A percentile compares a stretch with the other conserved stretches of the same genome.
phyloP scores from a whole-genome alignment of 1,139 yeast genomes.

The Scheffersomyces cryptocercus region DNA sequence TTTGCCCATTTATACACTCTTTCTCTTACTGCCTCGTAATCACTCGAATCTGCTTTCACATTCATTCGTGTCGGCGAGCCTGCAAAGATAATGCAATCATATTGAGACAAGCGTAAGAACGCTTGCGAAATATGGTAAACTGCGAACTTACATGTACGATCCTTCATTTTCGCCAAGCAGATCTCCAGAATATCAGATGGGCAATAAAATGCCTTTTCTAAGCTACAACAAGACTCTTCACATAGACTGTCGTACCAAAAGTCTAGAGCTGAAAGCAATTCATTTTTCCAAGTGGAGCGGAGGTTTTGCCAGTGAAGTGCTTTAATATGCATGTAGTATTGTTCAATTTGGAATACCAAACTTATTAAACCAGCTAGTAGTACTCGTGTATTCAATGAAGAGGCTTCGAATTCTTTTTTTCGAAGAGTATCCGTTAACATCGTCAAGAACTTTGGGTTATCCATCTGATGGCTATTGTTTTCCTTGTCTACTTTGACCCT shows the following conservation, averaged over 20 bases:
- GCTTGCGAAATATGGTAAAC: constrained; percentile 67
- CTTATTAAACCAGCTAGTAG: constrained; percentile 69
- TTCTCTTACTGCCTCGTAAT: constrained; percentile 48
- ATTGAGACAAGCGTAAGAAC: constrained; percentile 61
- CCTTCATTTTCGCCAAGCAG: constrained; percentile 8
- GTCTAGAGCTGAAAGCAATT: constrained; percentile 61
- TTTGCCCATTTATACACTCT: constrained; percentile 49
- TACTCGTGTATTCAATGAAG: constrained; percentile 59
- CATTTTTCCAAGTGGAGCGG: constrained; percentile 57
- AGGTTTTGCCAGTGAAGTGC: constrained; percentile 32
- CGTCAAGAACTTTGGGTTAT: constrained; percentile 38
- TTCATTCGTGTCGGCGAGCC: constrained; percentile 82
- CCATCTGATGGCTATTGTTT: constrained; percentile 8
- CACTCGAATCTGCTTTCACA: constrained; percentile 59
- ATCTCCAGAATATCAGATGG: constrained; percentile 6
- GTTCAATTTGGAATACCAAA: constrained; percentile 71
- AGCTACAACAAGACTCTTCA: constrained; percentile 28
- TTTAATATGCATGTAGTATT: constrained; percentile 57
- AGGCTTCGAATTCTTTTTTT: constrained; percentile 48
- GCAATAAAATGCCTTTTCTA: constrained; percentile 19
- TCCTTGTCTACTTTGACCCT: constrained; percentile 9
- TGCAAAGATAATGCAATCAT: constrained; percentile 71
- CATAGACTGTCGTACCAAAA: constrained; percentile 50
- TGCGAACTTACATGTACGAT: no score
- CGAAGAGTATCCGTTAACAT: constrained; percentile 59